Base-by-base conservation (phyloP, 129 eudicot species). In the Solidago caesia region DNA sequence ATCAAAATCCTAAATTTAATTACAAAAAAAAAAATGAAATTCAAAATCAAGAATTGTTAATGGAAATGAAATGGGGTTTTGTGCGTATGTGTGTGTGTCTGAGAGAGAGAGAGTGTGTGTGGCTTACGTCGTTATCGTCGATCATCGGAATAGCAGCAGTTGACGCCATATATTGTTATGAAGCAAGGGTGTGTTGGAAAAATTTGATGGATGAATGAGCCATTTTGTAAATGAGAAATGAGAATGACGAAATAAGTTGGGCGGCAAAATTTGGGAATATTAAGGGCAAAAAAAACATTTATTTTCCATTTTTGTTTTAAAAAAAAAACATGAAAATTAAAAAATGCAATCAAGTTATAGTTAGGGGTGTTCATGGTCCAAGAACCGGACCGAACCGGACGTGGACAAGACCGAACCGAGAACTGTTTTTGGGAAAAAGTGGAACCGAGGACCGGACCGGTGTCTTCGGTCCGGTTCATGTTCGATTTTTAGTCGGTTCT, bases 1-100 rank as follows among this genome's bases (percentile, higher is more conserved):
- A 64, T 92, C 96, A 68, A 87, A 85, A 29, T 75, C 97, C 93
- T 92, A 45, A 53, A 53, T 49, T 49, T 13, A 49, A n/a, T 55
- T 45, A 43, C 4, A 33, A 33, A 27, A 26, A 14, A 58, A 39
- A 44, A 71, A 41, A 46, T 5, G 10, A 53, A 77, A 61, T 14
- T 62, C 3, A 44, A 42, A 16, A 58, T 53, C 67, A 82, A 11
- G 15, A 68, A 16, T 33, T 46, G 29, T 14, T 44, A 4, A 25
- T 47, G n/a, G n/a, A 52, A 58, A 51, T 69, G 44, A 47, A 77
- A 42, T 53, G 49, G 6, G 51, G 47, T 49, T 49, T 41, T 21
- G 51, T 48, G 53, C 1, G 53, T 48, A n/a, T n/a, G 64, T 0
- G 42, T 2, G 64, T 45, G 21, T 21, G 21, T 21, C 21, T 21